These are phyloP conservation scores for Gracilaria domingensis DNA, from an alignment of 23 red algal species.

Conservation along the genomic window DNA sequence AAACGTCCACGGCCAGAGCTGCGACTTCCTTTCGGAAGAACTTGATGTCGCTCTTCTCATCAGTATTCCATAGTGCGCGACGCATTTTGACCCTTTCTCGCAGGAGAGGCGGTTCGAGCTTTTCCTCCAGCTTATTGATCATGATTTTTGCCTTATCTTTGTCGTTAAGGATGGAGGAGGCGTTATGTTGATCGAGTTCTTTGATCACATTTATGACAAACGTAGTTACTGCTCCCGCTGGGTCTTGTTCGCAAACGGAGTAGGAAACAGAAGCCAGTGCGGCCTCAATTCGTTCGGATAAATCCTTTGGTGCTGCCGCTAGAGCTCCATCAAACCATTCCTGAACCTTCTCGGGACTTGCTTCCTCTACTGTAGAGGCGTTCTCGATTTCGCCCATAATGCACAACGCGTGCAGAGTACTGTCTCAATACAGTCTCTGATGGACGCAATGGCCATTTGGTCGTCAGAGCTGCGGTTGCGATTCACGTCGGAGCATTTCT, in stretches of 20 bases:
- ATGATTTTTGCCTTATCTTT: too few species aligned
- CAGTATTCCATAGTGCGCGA: neutral
- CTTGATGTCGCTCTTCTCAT: constrained; percentile 16
- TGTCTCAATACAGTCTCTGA: too few species aligned
- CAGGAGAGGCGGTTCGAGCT: neutral
- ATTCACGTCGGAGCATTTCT: neutral
- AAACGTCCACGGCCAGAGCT: neutral
- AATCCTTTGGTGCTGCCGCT: constrained; percentile 3
- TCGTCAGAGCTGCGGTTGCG: neutral
- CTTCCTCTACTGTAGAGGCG: neutral
- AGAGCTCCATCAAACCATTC: constrained; percentile 1
- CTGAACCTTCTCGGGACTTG: constrained; percentile 17
- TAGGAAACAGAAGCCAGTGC: neutral
- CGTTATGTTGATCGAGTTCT: too few species aligned
- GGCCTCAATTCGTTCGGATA: constrained; percentile 10
- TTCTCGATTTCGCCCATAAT: too few species aligned
- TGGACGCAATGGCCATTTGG: too few species aligned
- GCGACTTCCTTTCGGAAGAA: neutral
- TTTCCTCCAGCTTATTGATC: too few species aligned
- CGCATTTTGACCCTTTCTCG: neutral
- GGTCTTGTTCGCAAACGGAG: too few species aligned
- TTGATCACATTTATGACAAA: too few species aligned
- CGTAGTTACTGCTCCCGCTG: too few species aligned
- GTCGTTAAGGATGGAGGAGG: too few species aligned
- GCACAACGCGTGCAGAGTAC: too few species aligned